Evolutionary conservation across 2,329 filamentous ascomycete genomes (phyloP).

Genomic region (Pseudogymnoascus verrucosus): DNA sequence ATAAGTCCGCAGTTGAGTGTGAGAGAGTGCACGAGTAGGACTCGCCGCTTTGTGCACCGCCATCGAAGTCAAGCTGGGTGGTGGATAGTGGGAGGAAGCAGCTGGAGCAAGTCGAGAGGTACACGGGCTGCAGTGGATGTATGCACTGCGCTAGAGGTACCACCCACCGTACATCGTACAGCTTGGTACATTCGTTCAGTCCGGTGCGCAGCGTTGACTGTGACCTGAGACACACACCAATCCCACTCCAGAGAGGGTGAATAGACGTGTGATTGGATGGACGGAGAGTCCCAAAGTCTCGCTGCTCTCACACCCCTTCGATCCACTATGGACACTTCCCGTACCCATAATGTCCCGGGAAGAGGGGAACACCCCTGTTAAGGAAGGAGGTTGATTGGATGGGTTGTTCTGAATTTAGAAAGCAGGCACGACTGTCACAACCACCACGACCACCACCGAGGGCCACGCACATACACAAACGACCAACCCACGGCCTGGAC

Average conservation of each 20-base stretch:
- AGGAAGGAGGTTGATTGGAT: not conserved
- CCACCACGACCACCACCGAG: not conserved
- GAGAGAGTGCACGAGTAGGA: slow-evolving; percentile 1
- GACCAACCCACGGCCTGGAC: not conserved
- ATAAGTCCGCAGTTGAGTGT: not conserved
- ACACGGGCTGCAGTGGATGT: slow-evolving; percentile 5
- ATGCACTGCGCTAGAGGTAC: slow-evolving; percentile 2
- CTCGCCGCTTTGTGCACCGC: not conserved
- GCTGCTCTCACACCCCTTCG: slow-evolving; percentile 2
- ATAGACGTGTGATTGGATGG: not conserved
- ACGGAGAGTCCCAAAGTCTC: not conserved
- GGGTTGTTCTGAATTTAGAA: slow-evolving; percentile 8
- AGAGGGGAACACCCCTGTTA: slow-evolving; percentile 4
- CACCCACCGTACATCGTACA: not conserved
- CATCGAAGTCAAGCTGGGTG: not conserved
- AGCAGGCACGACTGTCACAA: not conserved
- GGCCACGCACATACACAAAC: not conserved
- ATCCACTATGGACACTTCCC: slow-evolving; percentile 5
- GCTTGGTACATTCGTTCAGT: not conserved
- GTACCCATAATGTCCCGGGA: slow-evolving; percentile 6
- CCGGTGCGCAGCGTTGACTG: not conserved
- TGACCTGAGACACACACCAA: slow-evolving; percentile 2
- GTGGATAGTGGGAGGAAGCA: not conserved
- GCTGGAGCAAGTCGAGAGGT: not conserved
- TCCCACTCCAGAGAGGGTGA: not conserved